Evolutionary conservation across 2,329 filamentous ascomycete genomes (phyloP), one percentile per base, ranked within the genome.

Genomic region (Akanthomyces muscarius): DNA sequence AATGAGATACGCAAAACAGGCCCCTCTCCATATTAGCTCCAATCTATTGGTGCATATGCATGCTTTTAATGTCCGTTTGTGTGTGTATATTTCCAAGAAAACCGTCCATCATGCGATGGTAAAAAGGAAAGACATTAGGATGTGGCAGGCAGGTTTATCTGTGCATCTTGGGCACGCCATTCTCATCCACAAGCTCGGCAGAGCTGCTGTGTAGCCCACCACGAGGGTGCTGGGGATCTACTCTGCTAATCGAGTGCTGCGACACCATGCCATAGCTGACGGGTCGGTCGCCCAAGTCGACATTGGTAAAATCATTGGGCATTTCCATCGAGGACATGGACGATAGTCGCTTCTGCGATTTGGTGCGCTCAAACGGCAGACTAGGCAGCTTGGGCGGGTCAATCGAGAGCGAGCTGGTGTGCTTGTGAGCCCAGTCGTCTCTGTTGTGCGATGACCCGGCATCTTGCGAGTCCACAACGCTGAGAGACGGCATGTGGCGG

Each of bases 331-430:
- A 86, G 0, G 83, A 85, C 21, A 75, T 77, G 5, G 79, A 77
- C 2, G 83, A 84, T 10, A 79, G 72, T 4, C 81, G 79, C 66
- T 80, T 81, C 64, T 81, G 79, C 1, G 84, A 86, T 44, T 76
- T 77, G 28, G 77, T 81, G 6, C 84, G 80, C 65, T 86, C 82
- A 68, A 88, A 88, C 0, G 86, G 86, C 25, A 87, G 74, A 25
- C 76, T 75, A 4, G 77, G 73, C 23, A 76, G 71, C 25, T 75
- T 69, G 2, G 72, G 67, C 45, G 65, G 47, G 25, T 63, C 62
- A 25, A 61, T 45, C 65, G 56, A 59, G 28, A 56, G 54, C 67
- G 71, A 56, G 67, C 73, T 61, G 33, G 47, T 55, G 33, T 45
- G 53, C 13, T 53, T 50, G n/a, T 62, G 59, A 18, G 60, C 61